A percentile compares a stretch with the other conserved stretches of the same genome.
phyloP scores from a whole-genome alignment of 768 basidiomycete genomes.

The Lentinula boryana region DNA sequence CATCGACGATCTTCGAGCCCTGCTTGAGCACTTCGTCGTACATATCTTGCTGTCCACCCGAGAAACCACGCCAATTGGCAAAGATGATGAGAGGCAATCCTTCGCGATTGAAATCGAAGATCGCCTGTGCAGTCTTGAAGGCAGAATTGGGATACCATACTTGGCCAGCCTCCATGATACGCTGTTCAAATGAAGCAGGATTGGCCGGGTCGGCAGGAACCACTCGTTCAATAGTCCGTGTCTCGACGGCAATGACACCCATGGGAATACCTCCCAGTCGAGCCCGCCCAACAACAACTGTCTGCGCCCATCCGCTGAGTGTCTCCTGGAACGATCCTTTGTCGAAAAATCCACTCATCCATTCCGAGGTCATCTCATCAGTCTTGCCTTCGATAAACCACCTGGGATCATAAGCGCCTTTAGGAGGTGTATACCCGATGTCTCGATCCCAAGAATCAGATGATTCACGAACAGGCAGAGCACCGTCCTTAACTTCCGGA shows the following conservation, averaged over 20 bases:
- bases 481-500: constrained; percentile 73
- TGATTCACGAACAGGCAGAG: constrained; percentile 72
- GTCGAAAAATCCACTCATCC: constrained; percentile 93
- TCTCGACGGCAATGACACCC: constrained; percentile 98
- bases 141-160: constrained; percentile 99
- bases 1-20: constrained; percentile 98
- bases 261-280: constrained; percentile 95
- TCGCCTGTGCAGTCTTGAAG: constrained; percentile 98
- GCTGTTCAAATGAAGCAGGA: constrained; percentile 91
- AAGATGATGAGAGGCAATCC: constrained; percentile 96
- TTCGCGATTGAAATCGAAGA: constrained; percentile 98
- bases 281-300: constrained; percentile 94
- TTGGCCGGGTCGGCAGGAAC: constrained; percentile 98
- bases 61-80: constrained; percentile 99
- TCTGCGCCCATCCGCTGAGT: constrained; percentile 98
- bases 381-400: constrained; percentile 97
- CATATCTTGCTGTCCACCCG: constrained; percentile 99
- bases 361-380: constrained; percentile 74
- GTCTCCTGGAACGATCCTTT: constrained; percentile 98
- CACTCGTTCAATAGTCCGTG: constrained; percentile 92
- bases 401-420: constrained; percentile 92
- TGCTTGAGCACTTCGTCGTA: constrained; percentile 97
- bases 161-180: constrained; percentile 99
- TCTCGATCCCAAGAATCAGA: constrained; percentile 88
- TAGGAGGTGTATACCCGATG: constrained; percentile 85